These are phyloP conservation scores for Deuterostichococcus epilithicus DNA, from an alignment of 139 green algal genomes.

Conservation along the genomic window DNA sequence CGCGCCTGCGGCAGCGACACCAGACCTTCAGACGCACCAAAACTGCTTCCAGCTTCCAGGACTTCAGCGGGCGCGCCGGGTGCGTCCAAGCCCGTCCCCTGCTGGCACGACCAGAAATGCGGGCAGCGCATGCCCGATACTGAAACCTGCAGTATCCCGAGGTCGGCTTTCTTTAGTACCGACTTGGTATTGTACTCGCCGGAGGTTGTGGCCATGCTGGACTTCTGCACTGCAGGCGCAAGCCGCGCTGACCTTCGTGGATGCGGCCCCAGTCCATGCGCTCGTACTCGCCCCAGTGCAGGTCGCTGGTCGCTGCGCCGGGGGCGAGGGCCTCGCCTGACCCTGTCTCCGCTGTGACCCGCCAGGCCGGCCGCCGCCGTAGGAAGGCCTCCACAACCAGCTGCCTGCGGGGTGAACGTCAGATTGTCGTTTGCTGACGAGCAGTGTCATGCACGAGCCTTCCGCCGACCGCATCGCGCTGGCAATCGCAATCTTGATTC, in stretches of 20 bases:
- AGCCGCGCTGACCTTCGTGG: slow-evolving; percentile 3
- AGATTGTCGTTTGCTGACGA: neutral
- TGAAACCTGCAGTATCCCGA: too few relatives aligned
- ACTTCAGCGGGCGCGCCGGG: too few relatives aligned
- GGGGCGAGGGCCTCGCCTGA: neutral
- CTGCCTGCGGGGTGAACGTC: neutral
- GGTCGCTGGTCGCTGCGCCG: neutral
- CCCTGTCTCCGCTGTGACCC: neutral
- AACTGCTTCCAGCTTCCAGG: too few relatives aligned
- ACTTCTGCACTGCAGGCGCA: too few relatives aligned
- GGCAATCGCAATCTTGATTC: too few relatives aligned
- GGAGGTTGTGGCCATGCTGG: too few relatives aligned
- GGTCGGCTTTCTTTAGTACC: too few relatives aligned
- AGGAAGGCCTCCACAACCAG: slow-evolving; percentile 13
- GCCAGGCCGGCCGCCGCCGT: slow-evolving; percentile 6
- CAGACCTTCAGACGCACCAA: too few relatives aligned
- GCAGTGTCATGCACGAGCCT: neutral
- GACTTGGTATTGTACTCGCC: too few relatives aligned
- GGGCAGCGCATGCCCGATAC: too few relatives aligned
- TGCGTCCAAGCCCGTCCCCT: too few relatives aligned
- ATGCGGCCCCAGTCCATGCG: slow-evolving; percentile 31
- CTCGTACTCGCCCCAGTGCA: slow-evolving; percentile 43
- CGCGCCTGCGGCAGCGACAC: slow-evolving; percentile 2
- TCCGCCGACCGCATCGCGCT: neutral
- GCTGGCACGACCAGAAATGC: too few relatives aligned